Evolutionary conservation across 1,284 basidiomycete genomes (phyloP), one percentile per base, ranked within the genome.

Genomic region (Rhodofomes roseus): DNA sequence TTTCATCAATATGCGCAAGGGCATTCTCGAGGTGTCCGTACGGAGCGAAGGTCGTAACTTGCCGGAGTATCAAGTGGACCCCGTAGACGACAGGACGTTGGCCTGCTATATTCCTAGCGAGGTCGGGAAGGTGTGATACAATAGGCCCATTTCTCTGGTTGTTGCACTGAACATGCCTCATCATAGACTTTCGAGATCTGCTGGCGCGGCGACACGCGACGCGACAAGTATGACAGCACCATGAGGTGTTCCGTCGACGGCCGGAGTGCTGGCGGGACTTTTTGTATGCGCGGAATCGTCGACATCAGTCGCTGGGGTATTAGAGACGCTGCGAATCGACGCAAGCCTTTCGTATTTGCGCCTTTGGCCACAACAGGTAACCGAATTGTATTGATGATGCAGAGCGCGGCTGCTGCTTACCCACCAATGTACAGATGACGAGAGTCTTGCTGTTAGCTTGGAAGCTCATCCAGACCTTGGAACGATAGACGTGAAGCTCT

Each of bases 191-290:
- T 57, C 37, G 56, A 57, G 23, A 31, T 57, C 20, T 46, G 56
- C 16, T 57, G 44, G 44, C 56, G 43, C 23, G 48, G 36, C 34
- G 37, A 22, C 14, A 50, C 29, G 2, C 44, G 18, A 44, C 2
- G n/a, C 6, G 23, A 46, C n/a, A 9, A 7, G 4, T 7, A 50
- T 22, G 18, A 39, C 37, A 29, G 40, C 9, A 31, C 57, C 18
- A 23, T 54, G 50, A 31, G 54, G n/a, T 46, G 52, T 36, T 11
- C 22, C 14, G 55, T 62, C 27, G 61, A 62, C 29, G 58, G 58
- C 14, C 41, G 39, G 11, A n/a, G 5, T n/a, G 55, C 48, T 12
- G 55, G 56, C 4, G 25, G 34, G 23, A 12, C 36, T 2, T 12
- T 16, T 8, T 57, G 53, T 31, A 11, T 22, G 22, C 44, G 41